Percentiles rank a stretch among this genome's conserved stretches.
phyloP scores from a whole-genome alignment of 2,329 filamentous ascomycete species.

The Clarireedia sp. region DNA sequence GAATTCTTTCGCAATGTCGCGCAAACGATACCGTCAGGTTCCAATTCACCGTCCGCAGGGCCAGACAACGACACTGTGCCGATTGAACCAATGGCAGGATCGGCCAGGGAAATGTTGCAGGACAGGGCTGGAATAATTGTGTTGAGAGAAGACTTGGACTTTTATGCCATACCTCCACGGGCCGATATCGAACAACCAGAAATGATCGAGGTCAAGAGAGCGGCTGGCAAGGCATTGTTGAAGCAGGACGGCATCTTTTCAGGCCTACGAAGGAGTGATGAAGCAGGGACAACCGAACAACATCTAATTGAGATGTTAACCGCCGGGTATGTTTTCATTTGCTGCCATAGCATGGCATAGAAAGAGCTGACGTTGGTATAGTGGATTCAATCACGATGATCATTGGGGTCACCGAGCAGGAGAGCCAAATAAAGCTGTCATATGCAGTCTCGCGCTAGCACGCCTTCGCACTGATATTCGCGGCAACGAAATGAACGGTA shows the following conservation, averaged over 20 bases:
- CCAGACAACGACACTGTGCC: constrained; percentile 57
- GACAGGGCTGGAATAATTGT: constrained; percentile 94
- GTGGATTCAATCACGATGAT: constrained; percentile 94
- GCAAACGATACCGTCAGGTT: constrained; percentile 80
- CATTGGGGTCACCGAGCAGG: constrained; percentile 94
- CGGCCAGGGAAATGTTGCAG: constrained; percentile 70
- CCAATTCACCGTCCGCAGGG: constrained; percentile 56
- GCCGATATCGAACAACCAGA: constrained; percentile 76
- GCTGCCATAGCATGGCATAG: neutral
- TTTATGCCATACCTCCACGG: constrained; percentile 87
- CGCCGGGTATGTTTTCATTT: constrained; percentile 63
- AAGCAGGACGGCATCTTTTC: constrained; percentile 94
- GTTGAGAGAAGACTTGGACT: constrained; percentile 89
- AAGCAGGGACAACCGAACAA: constrained; percentile 92
- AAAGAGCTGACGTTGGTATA: constrained; percentile 32
- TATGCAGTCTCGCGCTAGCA: constrained; percentile 91
- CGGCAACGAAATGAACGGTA: constrained; percentile 65
- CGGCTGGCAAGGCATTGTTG: constrained; percentile 77
- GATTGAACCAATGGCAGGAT: constrained; percentile 65
- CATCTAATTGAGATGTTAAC: constrained; percentile 99
- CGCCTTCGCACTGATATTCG: constrained; percentile 88
- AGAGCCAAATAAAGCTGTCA: constrained; percentile 96
- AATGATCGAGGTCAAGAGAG: constrained; percentile 95
- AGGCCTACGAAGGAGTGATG: constrained; percentile 87
- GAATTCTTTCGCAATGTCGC: constrained; percentile 96